Evolutionary conservation across 1,139 yeast genomes (phyloP), one percentile per base, ranked within the genome.

Genomic region (Yamadazyma triangularis): DNA sequence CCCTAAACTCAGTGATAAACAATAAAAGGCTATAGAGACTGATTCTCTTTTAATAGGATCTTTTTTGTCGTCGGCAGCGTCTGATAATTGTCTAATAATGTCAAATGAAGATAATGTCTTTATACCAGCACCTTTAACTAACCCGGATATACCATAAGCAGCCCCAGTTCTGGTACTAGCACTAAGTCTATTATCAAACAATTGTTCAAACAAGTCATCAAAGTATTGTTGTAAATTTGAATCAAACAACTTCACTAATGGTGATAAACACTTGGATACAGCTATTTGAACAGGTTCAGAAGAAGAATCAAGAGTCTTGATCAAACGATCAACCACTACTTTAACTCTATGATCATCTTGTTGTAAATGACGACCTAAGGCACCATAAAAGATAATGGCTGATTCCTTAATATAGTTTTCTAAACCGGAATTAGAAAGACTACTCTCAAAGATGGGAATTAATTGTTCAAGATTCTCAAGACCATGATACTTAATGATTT

Each of bases 101-200:
- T 86, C 95, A 49, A 73, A 79, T 29, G 82, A 81, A 4, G 87
- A 71, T 32, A 91, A 61, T 0, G 94, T 71, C 34, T 77, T 71
- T 33, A 93, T 79, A 40, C 97, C 98, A 18, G 77, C 73, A 38
- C 99, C 98, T 51, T 86, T 83, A 9, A 85, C 93, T 28, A 91
- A 60, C 40, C 98, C 98, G 8, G 97, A 85, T 44, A 91, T 73
- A 57, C 97, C 98, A 58, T 85, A 88, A 1, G 98, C 97, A 1
- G 96, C 93, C 50, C 98, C 99, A 44, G 91, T 75, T 53, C 96
- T 76, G 11, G 71, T 64, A 0, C 81, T 77, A 28, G 70, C 56
- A 2, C 66, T 58, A 13, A 66, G 61, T 7, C 71, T 69, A 4
- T 65, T 64, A 16, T 61, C 60, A 46, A 82, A 78, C 21, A 89